Evolutionary conservation across 495 filamentous ascomycete genomes (phyloP), one percentile per base, ranked within the genome.

Genomic region (Wilcoxina mikolae): DNA sequence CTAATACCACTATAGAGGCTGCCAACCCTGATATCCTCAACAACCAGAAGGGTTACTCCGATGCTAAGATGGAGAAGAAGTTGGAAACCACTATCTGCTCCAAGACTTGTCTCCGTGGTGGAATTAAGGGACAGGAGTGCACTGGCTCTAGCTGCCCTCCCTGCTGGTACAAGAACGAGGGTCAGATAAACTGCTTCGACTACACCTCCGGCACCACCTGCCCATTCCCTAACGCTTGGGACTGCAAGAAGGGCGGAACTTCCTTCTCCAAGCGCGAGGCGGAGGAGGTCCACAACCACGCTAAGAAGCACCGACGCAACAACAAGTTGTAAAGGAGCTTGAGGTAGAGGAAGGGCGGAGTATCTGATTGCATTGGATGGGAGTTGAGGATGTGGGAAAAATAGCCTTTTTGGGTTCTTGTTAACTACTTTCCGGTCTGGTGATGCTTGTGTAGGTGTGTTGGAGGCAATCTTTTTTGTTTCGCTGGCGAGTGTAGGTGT

Each of bases 151-250:
- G 45, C 23, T 65, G 63, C 38, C 62, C 58, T 26, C 53, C 63
- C 10, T 65, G 63, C 22, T 61, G 63, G 58, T 65, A 65, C 41
- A 60, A 47, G 54, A 42, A 47, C n/a, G 44, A 27, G 3, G 51
- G 41, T 3, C 33, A 39, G 10, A 23, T 53, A 54, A 57, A 54
- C 31, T 66, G 63, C 52, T 66, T 54, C 53, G 63, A 62, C 3
- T 65, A 65, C 41, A 25, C 35, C 11, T 39, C 22, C 20, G 31
- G 23, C 11, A 41, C 29, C 49, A 60, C 54, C 26, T 66, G 63
- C 25, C 62, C 62, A 22, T 65, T 55, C 17, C 48, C 62, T 5
- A 62, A 63, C 41, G 63, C 63, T 18, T 66, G 25, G 11, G 62
- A 65, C 55, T 66, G 62, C 62, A 56, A 59, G 46, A 39, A 35